Conservation (phyloP, 345 rosid species). For the Gossypium anomalum region DNA sequence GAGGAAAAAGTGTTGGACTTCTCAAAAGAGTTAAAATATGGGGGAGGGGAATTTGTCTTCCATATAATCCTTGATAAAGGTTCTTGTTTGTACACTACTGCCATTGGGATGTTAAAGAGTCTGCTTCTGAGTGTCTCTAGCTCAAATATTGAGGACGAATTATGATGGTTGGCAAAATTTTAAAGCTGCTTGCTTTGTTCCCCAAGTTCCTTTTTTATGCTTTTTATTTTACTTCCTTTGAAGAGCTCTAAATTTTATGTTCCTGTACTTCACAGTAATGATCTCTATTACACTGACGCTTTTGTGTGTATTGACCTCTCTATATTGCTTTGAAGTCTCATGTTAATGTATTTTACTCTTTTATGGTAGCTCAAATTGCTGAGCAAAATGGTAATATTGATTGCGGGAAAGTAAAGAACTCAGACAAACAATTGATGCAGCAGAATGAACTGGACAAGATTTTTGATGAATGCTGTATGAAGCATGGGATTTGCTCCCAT, state of each 20-base stretch:
- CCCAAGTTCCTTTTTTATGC: neutral
- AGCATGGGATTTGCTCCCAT: slow-evolving; percentile 81
- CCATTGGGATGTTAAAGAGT: neutral
- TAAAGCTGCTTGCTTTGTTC: neutral
- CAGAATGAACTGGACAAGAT: slow-evolving; percentile 32
- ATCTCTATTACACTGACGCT: neutral
- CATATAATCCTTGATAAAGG: neutral
- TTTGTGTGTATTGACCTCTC: no score
- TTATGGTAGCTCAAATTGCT: slow-evolving; percentile 26
- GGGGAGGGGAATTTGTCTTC: neutral
- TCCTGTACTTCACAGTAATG: neutral
- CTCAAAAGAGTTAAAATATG: neutral
- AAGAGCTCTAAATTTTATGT: neutral
- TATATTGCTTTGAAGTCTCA: no score
- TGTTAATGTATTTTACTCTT: slow-evolving; percentile 5
- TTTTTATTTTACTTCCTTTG: neutral
- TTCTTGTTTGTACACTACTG: neutral
- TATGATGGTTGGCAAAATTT: neutral
- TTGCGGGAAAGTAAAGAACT: slow-evolving; percentile 30
- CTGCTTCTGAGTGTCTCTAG: neutral
- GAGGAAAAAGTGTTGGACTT: neutral
- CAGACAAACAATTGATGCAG: slow-evolving; percentile 30
- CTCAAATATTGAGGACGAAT: neutral
- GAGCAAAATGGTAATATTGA: slow-evolving; percentile 29
- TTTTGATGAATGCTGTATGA: slow-evolving; percentile 37